Evolutionary conservation across 257 asterid species (phyloP), one percentile per base, ranked within the genome.

Genomic region (Nicotiana knightiana): DNA sequence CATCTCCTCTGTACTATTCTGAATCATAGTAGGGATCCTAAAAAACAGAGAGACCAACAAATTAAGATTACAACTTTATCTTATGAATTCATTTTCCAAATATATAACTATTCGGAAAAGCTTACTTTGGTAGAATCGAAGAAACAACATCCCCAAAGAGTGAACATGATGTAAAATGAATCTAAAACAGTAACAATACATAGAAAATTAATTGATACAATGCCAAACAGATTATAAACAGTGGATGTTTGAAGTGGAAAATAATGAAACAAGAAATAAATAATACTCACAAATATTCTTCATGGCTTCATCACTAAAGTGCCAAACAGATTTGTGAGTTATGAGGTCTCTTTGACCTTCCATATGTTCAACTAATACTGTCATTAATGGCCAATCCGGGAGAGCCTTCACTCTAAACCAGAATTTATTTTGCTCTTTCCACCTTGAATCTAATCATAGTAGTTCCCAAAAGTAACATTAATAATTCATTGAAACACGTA

Each of bases 1-100:
- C 97, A 87, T 92, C 97, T 86, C 87, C 87, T 70, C 97, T 92
- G 53, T 93, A 93, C 9, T 83, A 86, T 81, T 93, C 97, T 48
- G 97, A 93, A 81, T 93, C 97, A 88, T 93, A 93, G 86, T 59
- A 94, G 6, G 98, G 97, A 91, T 94, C 98, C 97, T 94, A 83
- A 68, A 61, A 3, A 26, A 71, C 24, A 30, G 18, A 48, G 43
- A 75, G 24, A 30, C 15, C 54, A 67, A 43, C 33, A n/a, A 37
- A 43, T 43, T 43, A 9, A 43, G 51, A 8, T 43, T 70, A 43
- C 35, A 43, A 21, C 58, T 70, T 9, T 1, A 57, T 39, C 57
- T 16, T 15, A 73, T 24, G 57, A 30, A 18, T 12, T 6, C 9
- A 43, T 10, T 71, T 43, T 43, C n/a, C 18, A 70, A 18, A 7